Evolutionary conservation across 2,329 filamentous ascomycete species (phyloP).

Genomic region (Aspergillus ibericus): DNA sequence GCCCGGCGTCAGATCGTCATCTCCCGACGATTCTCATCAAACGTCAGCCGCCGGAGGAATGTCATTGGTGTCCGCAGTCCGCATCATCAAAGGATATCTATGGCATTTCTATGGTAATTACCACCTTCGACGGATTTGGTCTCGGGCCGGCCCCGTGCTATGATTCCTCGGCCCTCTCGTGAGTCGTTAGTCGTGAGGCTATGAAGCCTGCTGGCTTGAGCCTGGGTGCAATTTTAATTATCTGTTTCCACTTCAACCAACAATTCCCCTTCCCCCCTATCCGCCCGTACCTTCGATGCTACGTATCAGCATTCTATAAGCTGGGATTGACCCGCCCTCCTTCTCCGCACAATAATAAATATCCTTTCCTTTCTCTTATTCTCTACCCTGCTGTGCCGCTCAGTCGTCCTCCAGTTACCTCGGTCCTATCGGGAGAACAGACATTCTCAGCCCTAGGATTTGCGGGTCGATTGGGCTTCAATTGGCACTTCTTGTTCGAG

Average conservation of each 20-base stretch:
- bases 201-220: background rate
- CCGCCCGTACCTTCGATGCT: background rate
- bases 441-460: background rate
- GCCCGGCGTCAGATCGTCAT: background rate
- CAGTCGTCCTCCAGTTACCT: background rate
- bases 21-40: background rate
- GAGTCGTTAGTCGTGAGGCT: background rate
- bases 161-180: background rate
- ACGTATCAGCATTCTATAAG: background rate
- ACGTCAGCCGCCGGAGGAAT: background rate
- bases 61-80: background rate
- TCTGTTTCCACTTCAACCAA: background rate
- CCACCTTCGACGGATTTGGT: background rate
- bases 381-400: background rate
- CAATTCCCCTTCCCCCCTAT: background rate
- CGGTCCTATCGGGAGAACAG: background rate
- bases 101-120: background rate
- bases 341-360: background rate
- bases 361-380: too few species aligned
- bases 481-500: background rate
- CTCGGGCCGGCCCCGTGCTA: background rate
- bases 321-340: background rate
- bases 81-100: background rate
- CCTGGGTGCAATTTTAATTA: background rate
- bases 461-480: background rate